A percentile compares a stretch with the other conserved stretches of the same genome.
Conservation (phyloP, 2,329 filamentous ascomycete species). For the Nigrograna mackinnonii region DNA sequence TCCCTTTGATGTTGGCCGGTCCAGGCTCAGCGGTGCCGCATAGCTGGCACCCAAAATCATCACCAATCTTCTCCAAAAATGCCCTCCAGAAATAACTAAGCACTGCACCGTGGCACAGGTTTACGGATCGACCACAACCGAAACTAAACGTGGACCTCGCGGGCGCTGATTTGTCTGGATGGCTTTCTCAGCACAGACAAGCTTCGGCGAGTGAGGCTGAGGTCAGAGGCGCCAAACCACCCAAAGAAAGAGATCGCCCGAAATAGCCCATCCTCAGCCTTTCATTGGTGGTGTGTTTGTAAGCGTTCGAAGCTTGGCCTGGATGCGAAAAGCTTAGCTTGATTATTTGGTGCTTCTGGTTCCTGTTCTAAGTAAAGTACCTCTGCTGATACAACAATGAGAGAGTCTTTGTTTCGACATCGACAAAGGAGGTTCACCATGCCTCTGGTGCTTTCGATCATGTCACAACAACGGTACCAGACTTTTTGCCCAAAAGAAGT, state of each 20-base stretch:
- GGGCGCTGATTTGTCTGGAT: constrained; percentile 3
- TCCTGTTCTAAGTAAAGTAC: no score
- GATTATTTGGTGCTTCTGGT: background rate
- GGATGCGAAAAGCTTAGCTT: constrained; percentile 6
- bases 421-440: no score
- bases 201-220: constrained; percentile 13
- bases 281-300: constrained; percentile 12
- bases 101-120: background rate
- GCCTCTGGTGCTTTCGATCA: no score
- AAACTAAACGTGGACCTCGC: constrained; percentile 10
- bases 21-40: background rate
- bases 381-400: no score
- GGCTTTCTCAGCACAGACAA: no score
- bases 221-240: constrained; percentile 2
- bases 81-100: constrained; percentile 9
- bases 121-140: no score
- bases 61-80: constrained; percentile 17
- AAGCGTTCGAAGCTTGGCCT: constrained; percentile 4
- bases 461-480: no score
- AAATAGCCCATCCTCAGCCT: background rate
- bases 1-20: constrained; percentile 2
- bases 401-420: no score
- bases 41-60: constrained; percentile 4
- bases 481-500: no score
- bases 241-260: constrained; percentile 5